phyloP scores from a whole-genome alignment of 2,329 filamentous ascomycete species.

The Fusarium stilboides region DNA sequence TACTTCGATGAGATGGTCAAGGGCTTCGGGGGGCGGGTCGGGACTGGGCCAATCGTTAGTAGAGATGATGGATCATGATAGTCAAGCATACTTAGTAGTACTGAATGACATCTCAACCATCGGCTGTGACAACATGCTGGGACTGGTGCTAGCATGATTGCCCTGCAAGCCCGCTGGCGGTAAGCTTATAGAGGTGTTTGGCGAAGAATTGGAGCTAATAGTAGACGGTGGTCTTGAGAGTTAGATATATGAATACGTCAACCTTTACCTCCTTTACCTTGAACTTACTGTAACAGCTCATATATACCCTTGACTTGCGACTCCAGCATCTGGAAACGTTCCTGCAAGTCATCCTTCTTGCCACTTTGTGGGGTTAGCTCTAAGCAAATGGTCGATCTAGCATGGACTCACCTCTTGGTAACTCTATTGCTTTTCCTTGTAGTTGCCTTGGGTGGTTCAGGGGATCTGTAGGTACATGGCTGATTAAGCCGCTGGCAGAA shows the following conservation, averaged over 20 bases:
- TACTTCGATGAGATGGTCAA: conserved; percentile 16
- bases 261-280: too few relatives aligned
- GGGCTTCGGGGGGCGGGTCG: fast-evolving
- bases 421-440: background rate
- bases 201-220: background rate
- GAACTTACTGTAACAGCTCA: conserved; percentile 1
- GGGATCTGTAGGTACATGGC: background rate
- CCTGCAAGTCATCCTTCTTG: background rate
- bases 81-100: background rate
- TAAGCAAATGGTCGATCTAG: fast-evolving
- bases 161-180: background rate
- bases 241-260: background rate
- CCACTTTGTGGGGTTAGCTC: background rate
- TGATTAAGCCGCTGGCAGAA: conserved; percentile 13
- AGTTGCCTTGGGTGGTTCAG: background rate
- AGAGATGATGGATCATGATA: fast-evolving
- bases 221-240: background rate
- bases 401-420: background rate
- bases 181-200: background rate
- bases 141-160: background rate
- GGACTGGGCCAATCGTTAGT: background rate
- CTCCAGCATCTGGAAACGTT: conserved; percentile 12
- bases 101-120: background rate
- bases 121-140: background rate
- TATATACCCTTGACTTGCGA: conserved; percentile 17